Conservation (phyloP, 108 stramenopile species). For the Pseudonitzschia delicatissima region DNA sequence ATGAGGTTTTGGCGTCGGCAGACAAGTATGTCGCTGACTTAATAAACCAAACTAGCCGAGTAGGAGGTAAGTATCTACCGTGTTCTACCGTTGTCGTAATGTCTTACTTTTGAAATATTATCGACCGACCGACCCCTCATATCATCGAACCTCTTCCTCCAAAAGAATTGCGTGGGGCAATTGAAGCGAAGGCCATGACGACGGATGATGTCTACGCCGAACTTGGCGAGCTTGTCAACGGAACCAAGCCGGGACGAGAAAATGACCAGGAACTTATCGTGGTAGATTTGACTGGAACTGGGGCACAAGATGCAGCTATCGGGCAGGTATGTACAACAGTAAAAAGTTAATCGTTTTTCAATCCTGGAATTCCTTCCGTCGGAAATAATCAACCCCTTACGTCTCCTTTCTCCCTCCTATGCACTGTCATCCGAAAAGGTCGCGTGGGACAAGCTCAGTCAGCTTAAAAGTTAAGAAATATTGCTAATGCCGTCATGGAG, state of each 20-base stretch:
- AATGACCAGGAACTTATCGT: conserved; percentile 90
- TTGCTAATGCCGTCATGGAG: no score
- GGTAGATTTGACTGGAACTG: conserved; percentile 94
- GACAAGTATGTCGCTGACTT: conserved; percentile 86
- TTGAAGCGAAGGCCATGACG: conserved; percentile 86
- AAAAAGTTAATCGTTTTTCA: background rate
- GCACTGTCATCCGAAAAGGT: background rate
- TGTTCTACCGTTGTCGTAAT: background rate
- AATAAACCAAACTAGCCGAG: conserved; percentile 74
- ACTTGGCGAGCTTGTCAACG: conserved; percentile 91
- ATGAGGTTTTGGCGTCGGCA: conserved; percentile 64
- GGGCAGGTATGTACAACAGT: conserved; percentile 42
- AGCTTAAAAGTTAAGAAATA: background rate
- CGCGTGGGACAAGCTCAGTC: conserved; percentile 3
- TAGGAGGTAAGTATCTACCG: background rate
- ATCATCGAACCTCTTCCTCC: conserved; percentile 21
- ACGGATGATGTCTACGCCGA: conserved; percentile 91
- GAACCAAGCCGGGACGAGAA: conserved; percentile 79
- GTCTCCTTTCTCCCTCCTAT: background rate
- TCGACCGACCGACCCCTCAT: background rate
- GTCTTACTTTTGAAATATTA: background rate
- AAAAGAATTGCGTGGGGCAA: conserved; percentile 74
- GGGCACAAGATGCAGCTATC: conserved; percentile 92
- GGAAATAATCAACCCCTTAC: background rate
- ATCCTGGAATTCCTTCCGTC: background rate